Evolutionary conservation across 306 rosid genomes (phyloP), one percentile per base, ranked within the genome.

Genomic region (Gynostemma pentaphyllum): DNA sequence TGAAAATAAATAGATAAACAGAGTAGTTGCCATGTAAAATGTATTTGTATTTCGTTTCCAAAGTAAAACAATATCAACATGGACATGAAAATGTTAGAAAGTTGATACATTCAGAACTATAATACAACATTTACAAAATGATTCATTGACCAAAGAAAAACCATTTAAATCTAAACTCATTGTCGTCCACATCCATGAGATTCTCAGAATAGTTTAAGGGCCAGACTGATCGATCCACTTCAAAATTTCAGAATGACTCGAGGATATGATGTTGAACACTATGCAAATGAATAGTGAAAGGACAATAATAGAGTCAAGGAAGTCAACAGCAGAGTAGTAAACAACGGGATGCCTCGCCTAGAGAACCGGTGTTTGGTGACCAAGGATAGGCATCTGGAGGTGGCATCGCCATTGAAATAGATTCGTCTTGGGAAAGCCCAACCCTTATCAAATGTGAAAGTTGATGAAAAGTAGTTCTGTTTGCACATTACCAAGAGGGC

Each of bases 321-420:
- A 37, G 23, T 22, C 65, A 39, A 14, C 65, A 60, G 39, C 7
- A 60, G 48, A 5, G 16, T 60, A 37, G 48, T 39, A 39, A 39
- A 60, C 65, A 60, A 44, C 7, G 96, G 68, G 68, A 75, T 68
- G 49, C 65, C 32, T 34, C 23, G 75, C 59, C 34, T 49, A 45
- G 76, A n/a, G n/a, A 83, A 75, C 82, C 69, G 0, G 84, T 9
- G 62, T 81, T 91, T 15, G 97, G 97, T 62, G 74, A 52, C 88
- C 75, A 70, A 7, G 97, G 97, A 74, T 83, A 90, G 44, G 85
- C 78, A 40, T 90, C 97, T 18, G 96, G 97, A 10, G 82, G 89
- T 29, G 97, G 96, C 96, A 91, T 91, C 96, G 16, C 97, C 97
- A n/a, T 91, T 87, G 77, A 87, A 91, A 76, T 82, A 87, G 73